Evolutionary conservation across 805 yeast species (phyloP), one percentile per base, ranked within the genome.

Genomic region (Starmerella ratchasimensis): DNA sequence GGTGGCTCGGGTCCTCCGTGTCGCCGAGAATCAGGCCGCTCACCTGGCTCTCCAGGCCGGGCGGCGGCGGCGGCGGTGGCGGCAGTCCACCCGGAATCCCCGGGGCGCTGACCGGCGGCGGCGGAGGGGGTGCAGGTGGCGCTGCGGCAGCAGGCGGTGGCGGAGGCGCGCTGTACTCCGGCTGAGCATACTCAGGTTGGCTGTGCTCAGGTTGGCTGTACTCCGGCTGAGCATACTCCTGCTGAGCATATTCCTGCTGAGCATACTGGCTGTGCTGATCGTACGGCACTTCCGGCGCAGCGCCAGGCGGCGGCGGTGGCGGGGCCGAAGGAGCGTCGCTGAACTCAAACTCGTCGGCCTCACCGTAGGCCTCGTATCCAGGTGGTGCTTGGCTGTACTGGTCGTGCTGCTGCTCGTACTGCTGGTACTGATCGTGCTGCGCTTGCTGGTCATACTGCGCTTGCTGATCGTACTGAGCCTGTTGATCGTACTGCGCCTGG

Each of bases 121-220:
- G 33, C 15, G 36, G 24, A 4, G 42, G 28, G 4, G 41, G 26
- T 4, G 47, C 28, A 6, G 38, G 29, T 3, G 49, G 46, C 16
- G 56, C 42, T 11, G 61, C 50, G 3, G 60, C 48, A 19, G 61
- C 51, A 14, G 48, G 44, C n/a, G 52, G 37, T 40, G 47, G 17
- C 8, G 37, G 32, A 16, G 57, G 51, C 15, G 60, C 55, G 61
- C 51, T 7, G 56, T 47, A 9, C 51, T 39, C 32, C 55, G 50
- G 17, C 59, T 55, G 18, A 50, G 54, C n/a, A 37, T 38, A 7
- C 55, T 52, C 6, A 62, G 58, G 8, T 62, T 48, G 5, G 31
- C 30, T 6, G 64, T 51, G 3, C 59, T 48, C 14, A 56, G 25
- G n/a, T n/a, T 20, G 32, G 27, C 14, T 31, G 37, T 3, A 32